phyloP scores from a whole-genome alignment of 495 filamentous ascomycete genomes.

The Cudoniella acicularis region DNA sequence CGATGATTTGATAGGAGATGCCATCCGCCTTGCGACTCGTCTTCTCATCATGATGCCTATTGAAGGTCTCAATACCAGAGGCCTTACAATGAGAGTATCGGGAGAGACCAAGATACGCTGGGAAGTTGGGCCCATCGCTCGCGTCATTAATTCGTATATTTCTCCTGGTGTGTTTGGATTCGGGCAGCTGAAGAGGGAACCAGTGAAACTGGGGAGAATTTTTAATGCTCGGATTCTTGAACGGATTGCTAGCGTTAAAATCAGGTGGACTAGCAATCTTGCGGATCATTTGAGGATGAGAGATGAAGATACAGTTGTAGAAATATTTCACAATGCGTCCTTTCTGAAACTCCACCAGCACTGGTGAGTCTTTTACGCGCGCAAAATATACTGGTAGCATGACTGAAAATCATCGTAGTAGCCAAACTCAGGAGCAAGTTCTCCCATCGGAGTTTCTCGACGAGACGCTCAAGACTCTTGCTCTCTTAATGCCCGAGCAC shows the following conservation, averaged over 20 bases:
- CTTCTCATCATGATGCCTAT: too few species aligned
- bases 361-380: neutral
- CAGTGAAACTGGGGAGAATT: too few species aligned
- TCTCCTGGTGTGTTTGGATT: too few species aligned
- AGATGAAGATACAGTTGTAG: constrained; percentile 34
- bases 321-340: constrained; percentile 37
- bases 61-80: too few species aligned
- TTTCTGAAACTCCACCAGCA: constrained; percentile 27
- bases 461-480: constrained; percentile 41
- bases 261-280: constrained; percentile 39
- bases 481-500: constrained; percentile 39
- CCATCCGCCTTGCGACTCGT: too few species aligned
- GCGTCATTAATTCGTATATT: too few species aligned
- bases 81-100: too few species aligned
- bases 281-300: constrained; percentile 38
- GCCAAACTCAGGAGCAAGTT: constrained; percentile 11
- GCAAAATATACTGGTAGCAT: constrained; percentile 27
- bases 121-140: too few species aligned
- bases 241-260: constrained; percentile 32
- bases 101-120: too few species aligned
- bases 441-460: constrained; percentile 33
- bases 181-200: too few species aligned
- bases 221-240: constrained; percentile 15
- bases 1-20: too few species aligned
- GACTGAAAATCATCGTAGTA: too few species aligned